These are phyloP conservation scores for Phyllosticta citrichinensis DNA, from an alignment of 2,329 filamentous ascomycete species.

Conservation along the genomic window DNA sequence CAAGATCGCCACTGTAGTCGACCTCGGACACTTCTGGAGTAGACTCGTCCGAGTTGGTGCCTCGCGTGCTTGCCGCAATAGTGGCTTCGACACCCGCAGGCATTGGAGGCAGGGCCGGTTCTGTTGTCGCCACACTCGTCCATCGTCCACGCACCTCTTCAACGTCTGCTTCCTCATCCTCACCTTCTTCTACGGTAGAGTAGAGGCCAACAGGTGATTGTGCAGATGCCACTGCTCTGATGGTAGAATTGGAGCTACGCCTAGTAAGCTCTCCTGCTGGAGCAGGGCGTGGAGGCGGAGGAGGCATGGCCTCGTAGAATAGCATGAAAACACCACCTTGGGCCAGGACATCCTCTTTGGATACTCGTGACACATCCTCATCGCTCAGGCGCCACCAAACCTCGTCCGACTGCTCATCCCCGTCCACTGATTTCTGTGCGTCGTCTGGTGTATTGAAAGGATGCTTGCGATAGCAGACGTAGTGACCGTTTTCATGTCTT, in stretches of 20 bases:
- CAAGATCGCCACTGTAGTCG: background rate
- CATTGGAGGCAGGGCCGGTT: background rate
- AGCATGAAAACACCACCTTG: conserved; percentile 91
- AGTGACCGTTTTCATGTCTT: conserved; percentile 89
- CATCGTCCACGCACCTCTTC: background rate
- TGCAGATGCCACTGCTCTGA: conserved; percentile 1
- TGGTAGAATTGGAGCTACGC: conserved; percentile 6
- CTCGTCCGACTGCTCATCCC: background rate
- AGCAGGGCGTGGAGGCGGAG: background rate
- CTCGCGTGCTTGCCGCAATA: background rate
- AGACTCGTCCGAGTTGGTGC: background rate
- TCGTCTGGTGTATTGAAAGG: conserved; percentile 21
- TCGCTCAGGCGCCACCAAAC: conserved; percentile 91
- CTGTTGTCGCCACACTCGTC: background rate
- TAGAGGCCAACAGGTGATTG: background rate
- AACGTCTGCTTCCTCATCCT: conserved; percentile 2
- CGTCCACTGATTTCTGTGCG: conserved; percentile 14
- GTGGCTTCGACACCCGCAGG: background rate
- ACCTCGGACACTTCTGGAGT: conserved; percentile 2
- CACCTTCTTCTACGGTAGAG: conserved; percentile 4
- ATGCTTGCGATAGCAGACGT: conserved; percentile 79
- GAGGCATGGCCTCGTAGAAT: conserved; percentile 62
- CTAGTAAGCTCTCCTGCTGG: background rate
- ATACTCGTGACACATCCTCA: conserved; percentile 66
- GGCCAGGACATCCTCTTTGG: conserved; percentile 60